Percentiles rank a stretch among this genome's conserved stretches.
These are phyloP conservation scores for Ogataea sp. DNA, from an alignment of 805 yeast genomes.

Conservation along the genomic window DNA sequence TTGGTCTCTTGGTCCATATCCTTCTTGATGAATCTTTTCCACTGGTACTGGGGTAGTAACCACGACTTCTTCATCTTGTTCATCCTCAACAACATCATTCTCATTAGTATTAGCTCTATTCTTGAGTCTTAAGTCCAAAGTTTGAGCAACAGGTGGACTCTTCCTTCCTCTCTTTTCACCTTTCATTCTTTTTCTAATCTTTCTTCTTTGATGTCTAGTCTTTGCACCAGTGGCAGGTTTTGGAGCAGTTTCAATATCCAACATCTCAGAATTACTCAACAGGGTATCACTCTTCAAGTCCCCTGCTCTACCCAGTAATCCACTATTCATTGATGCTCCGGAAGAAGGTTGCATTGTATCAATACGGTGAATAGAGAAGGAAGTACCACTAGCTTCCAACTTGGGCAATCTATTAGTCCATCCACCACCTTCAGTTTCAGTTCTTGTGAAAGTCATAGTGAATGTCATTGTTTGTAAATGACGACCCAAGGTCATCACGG, in stretches of 20 bases:
- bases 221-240: conserved; percentile 72
- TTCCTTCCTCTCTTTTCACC: conserved; percentile 16
- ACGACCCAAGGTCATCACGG: conserved; percentile 62
- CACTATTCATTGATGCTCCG: conserved; percentile 1
- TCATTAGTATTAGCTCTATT: conserved; percentile 7
- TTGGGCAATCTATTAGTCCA: conserved; percentile 87
- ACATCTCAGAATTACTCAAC: background rate
- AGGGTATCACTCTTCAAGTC: too few relatives aligned
- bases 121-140: conserved; percentile 15
- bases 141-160: conserved; percentile 25
- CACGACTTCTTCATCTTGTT: conserved; percentile 5
- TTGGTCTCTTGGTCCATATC: too few relatives aligned
- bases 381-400: conserved; percentile 60
- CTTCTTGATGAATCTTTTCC: background rate
- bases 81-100: background rate
- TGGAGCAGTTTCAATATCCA: conserved; percentile 26
- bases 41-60: too few relatives aligned
- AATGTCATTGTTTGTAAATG: conserved; percentile 87
- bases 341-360: conserved; percentile 42
- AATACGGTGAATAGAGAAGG: conserved; percentile 74
- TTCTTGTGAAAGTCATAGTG: conserved; percentile 80
- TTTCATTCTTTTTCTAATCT: conserved; percentile 18
- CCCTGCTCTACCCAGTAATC: background rate
- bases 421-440: conserved; percentile 44
- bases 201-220: conserved; percentile 31